These are phyloP conservation scores for Eucalyptus curtisii DNA, from an alignment of 345 rosid genomes.

Conservation along the genomic window DNA sequence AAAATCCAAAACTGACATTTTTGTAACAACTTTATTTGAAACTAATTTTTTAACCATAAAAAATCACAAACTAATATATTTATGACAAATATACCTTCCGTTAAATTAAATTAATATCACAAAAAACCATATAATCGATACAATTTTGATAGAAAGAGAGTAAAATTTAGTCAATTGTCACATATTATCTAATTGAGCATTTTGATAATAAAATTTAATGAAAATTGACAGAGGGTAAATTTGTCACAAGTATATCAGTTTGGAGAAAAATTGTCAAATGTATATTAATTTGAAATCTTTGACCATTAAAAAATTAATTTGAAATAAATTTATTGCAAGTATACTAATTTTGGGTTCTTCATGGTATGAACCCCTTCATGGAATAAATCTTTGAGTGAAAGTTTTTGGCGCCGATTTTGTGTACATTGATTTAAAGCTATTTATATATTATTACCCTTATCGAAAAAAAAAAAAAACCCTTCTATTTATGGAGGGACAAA, in stretches of 20 bases:
- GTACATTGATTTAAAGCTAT: too few relatives aligned
- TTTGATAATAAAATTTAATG: too few relatives aligned
- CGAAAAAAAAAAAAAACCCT: too few relatives aligned
- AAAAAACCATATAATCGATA: rapidly evolving
- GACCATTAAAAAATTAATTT: rapidly evolving
- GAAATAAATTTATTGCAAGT: rapidly evolving
- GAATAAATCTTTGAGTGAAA: too few relatives aligned
- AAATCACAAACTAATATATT: too few relatives aligned
- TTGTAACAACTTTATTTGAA: rapidly evolving
- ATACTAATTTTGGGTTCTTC: rapidly evolving
- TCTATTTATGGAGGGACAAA: background rate
- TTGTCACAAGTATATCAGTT: rapidly evolving
- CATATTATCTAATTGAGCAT: rapidly evolving
- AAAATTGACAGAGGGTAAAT: rapidly evolving
- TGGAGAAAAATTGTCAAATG: rapidly evolving
- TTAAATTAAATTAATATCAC: too few relatives aligned
- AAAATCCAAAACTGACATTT: rapidly evolving
- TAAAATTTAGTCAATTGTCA: too few relatives aligned
- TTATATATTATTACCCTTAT: too few relatives aligned
- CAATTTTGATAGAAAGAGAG: rapidly evolving
- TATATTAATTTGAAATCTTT: rapidly evolving
- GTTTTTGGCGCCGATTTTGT: too few relatives aligned
- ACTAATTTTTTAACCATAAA: too few relatives aligned
- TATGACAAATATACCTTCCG: rapidly evolving
- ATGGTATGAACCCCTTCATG: rapidly evolving